Conservation (phyloP, 2,329 filamentous ascomycete genomes). For the Colletotrichum brevisporum region DNA sequence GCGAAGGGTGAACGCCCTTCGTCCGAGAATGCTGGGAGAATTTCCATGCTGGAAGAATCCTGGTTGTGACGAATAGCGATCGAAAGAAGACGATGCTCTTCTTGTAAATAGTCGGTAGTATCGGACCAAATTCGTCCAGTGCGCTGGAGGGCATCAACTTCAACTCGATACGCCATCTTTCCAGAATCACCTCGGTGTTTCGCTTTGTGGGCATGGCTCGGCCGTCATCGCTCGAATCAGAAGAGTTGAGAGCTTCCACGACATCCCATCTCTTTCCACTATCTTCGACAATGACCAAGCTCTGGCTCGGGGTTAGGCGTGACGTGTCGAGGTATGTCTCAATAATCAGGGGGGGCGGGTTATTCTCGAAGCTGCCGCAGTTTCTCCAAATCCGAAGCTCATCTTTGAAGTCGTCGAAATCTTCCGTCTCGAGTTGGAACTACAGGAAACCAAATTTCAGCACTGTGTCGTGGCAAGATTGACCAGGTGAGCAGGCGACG, state of each 20-base stretch:
- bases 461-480: neutral
- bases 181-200: slow-evolving; percentile 83
- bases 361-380: slow-evolving; percentile 78
- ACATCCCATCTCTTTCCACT: slow-evolving; percentile 95
- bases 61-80: slow-evolving; percentile 85
- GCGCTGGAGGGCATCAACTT: slow-evolving; percentile 69
- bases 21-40: slow-evolving; percentile 80
- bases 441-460: slow-evolving; percentile 54
- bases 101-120: slow-evolving; percentile 93
- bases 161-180: slow-evolving; percentile 91
- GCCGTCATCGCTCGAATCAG: slow-evolving; percentile 65
- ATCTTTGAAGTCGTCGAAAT: slow-evolving; percentile 88
- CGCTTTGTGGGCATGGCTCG: slow-evolving; percentile 54
- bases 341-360: slow-evolving; percentile 87
- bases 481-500: neutral
- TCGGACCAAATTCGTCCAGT: slow-evolving; percentile 70
- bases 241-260: slow-evolving; percentile 81
- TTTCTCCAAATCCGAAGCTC: slow-evolving; percentile 86
- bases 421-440: slow-evolving; percentile 96
- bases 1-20: slow-evolving; percentile 76
- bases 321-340: slow-evolving; percentile 91
- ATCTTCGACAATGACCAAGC: slow-evolving; percentile 89
- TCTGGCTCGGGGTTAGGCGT: slow-evolving; percentile 85
- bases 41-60: slow-evolving; percentile 89
- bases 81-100: slow-evolving; percentile 96